These are phyloP conservation scores for Linnemannia zychae DNA, from an alignment of 192 early-diverging fungal genomes.

Conservation along the genomic window DNA sequence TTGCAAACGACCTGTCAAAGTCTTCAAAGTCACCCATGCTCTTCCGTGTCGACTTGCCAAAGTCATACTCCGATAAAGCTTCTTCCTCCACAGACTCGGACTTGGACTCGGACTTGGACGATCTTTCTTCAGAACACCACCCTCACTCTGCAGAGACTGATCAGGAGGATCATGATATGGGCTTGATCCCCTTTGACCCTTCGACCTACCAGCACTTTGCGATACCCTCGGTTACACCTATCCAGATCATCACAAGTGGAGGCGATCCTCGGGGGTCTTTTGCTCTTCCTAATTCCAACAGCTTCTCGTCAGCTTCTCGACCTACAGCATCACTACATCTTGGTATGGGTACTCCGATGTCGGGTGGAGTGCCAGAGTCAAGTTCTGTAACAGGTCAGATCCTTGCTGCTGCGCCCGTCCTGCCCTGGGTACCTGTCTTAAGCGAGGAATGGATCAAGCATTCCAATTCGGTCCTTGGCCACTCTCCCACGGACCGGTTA, in stretches of 20 bases:
- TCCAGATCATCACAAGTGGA: constrained; percentile 25
- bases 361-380: neutral
- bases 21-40: constrained; percentile 59
- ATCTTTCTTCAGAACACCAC: neutral
- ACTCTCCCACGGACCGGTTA: constrained; percentile 35
- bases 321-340: neutral
- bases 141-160: neutral
- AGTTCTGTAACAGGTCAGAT: constrained; percentile 60
- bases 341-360: constrained; percentile 22
- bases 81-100: constrained; percentile 1
- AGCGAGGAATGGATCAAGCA: constrained; percentile 46
- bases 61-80: constrained; percentile 17
- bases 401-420: constrained; percentile 62
- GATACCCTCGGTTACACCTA: constrained; percentile 15
- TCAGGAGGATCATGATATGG: constrained; percentile 49
- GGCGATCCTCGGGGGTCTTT: constrained; percentile 11
- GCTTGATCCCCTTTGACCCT: constrained; percentile 45
- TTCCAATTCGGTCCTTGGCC: constrained; percentile 6
- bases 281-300: neutral
- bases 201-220: constrained; percentile 39
- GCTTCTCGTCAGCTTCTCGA: constrained; percentile 5
- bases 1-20: constrained; percentile 61
- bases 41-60: constrained; percentile 57
- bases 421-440: constrained; percentile 53
- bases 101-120: constrained; percentile 3